Percentiles rank a stretch among this genome's conserved stretches.
Conservation (phyloP, 352 stramenopile species). For the Globisporangium rhizosaccharum region DNA sequence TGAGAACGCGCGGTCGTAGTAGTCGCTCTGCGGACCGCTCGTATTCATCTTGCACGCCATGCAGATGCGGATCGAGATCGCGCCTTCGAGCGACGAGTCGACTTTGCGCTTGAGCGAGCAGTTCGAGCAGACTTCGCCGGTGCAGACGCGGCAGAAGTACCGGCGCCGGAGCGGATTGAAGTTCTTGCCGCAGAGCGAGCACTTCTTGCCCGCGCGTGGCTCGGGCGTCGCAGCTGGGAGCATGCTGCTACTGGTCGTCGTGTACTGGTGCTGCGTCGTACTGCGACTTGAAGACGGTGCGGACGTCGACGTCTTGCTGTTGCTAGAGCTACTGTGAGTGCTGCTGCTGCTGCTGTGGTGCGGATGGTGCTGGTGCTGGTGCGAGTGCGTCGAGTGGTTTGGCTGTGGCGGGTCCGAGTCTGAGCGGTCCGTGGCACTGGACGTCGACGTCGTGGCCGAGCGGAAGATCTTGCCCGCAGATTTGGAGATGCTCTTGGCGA, state of each 20-base stretch:
- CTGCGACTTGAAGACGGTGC: not conserved
- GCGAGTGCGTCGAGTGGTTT: not conserved
- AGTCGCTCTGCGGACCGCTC: slow-evolving; percentile 36
- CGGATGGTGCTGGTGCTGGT: slow-evolving; percentile 17
- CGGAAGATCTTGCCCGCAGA: slow-evolving; percentile 14
- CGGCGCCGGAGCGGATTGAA: slow-evolving; percentile 77
- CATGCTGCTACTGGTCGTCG: not conserved
- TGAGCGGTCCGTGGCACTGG: not conserved
- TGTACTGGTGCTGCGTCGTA: not conserved
- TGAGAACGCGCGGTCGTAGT: slow-evolving; percentile 53
- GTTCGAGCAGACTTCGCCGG: slow-evolving; percentile 54
- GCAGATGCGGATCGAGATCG: slow-evolving; percentile 50
- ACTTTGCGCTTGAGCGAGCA: slow-evolving; percentile 59
- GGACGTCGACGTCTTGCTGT: not conserved
- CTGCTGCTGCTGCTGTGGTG: slow-evolving; percentile 17
- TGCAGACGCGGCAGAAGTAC: slow-evolving; percentile 67
- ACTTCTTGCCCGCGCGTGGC: slow-evolving; percentile 39
- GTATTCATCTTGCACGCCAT: slow-evolving; percentile 75
- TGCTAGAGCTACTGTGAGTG: slow-evolving; percentile 7
- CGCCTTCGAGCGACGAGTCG: slow-evolving; percentile 25
- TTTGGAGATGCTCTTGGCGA: slow-evolving; percentile 13
- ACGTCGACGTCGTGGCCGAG: not conserved
- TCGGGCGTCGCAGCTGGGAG: not conserved
- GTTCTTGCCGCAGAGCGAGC: slow-evolving; percentile 69
- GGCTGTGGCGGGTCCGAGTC: not conserved